Evolutionary conservation across 2,329 filamentous ascomycete genomes (phyloP), one percentile per base, ranked within the genome.

Genomic region (Diplocarpon rosae): DNA sequence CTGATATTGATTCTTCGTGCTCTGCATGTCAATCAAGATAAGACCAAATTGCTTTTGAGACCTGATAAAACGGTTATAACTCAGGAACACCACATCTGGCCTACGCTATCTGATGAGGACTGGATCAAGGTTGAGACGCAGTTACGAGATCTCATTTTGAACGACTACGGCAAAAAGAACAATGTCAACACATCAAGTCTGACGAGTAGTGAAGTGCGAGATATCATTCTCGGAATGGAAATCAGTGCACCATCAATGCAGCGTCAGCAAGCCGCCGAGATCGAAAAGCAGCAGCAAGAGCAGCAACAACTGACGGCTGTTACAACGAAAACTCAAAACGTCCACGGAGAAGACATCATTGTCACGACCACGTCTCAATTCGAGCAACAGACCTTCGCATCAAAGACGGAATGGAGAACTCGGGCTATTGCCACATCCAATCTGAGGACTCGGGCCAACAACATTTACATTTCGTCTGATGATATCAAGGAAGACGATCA

Each of bases 81-180:
- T 0, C 88, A 96, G 57, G 89, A 96, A 60, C 92, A 98, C 67
- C 92, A 98, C 64, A 98, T 98, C 62, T 98, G 92, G 92, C 92
- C 92, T 1, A 83, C 87, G 0, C 69, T 98, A 44, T 82, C 85
- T 0, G 92, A 98, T 53, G 92, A 98, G 57, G 89, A 95, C 52
- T 98, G 92, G 92, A 92, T 98, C 67, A 95, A 95, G 76, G 87
- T 98, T n/a, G 92, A 98, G 72, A 88, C 88, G 37, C 86, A 94
- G 62, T 71, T 98, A 34, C 83, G 92, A 63, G 92, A 98, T 70
- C 70, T 98, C 53, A 98, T 98, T 58, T 63, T 98, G 55, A 95
- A 96, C 56, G 92, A 98, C 63, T 98, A 98, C 62, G 92, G 92
- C 62, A 98, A 96, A 77, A 98, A 98, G 76, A 98, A 98, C 72